A percentile compares a stretch with the other conserved stretches of the same genome.
Evolutionary conservation across 768 basidiomycete species (phyloP).

Genomic region (Phallus indusiatus): DNA sequence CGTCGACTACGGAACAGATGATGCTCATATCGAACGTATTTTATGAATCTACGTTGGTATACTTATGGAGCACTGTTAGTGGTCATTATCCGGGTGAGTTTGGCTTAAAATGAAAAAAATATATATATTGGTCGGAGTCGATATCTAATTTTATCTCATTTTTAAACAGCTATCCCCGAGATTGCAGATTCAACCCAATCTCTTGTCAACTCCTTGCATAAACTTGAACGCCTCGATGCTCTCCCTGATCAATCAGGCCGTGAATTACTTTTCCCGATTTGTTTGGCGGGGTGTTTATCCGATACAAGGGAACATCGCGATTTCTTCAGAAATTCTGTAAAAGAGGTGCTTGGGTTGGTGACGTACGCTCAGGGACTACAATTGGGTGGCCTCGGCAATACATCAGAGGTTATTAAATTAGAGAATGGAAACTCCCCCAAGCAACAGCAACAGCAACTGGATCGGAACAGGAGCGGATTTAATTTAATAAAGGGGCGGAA

Average conservation of each 20-base stretch:
- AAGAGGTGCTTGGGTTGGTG: constrained; percentile 33
- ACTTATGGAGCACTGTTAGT: constrained; percentile 62
- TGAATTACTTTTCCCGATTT: constrained; percentile 61
- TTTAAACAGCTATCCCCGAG: constrained; percentile 66
- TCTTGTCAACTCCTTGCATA: constrained; percentile 43
- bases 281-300: constrained; percentile 64
- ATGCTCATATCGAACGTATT: constrained; percentile 45
- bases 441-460: neutral
- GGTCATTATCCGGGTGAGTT: constrained; percentile 58
- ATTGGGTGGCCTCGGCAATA: neutral
- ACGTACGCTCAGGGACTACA: neutral
- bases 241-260: constrained; percentile 20
- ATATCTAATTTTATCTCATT: no score
- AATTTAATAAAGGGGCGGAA: constrained; percentile 10
- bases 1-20: constrained; percentile 34
- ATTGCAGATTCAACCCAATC: constrained; percentile 48
- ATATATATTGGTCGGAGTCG: neutral
- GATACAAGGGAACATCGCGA: constrained; percentile 51
- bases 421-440: neutral
- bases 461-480: neutral
- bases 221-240: constrained; percentile 49
- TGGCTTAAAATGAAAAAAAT: neutral
- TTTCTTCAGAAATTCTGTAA: constrained; percentile 48
- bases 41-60: constrained; percentile 55
- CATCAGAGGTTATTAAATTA: neutral